Percentiles rank a stretch among this genome's conserved stretches.
Conservation (phyloP, 345 rosid species). For the Gossypium stocksii region DNA sequence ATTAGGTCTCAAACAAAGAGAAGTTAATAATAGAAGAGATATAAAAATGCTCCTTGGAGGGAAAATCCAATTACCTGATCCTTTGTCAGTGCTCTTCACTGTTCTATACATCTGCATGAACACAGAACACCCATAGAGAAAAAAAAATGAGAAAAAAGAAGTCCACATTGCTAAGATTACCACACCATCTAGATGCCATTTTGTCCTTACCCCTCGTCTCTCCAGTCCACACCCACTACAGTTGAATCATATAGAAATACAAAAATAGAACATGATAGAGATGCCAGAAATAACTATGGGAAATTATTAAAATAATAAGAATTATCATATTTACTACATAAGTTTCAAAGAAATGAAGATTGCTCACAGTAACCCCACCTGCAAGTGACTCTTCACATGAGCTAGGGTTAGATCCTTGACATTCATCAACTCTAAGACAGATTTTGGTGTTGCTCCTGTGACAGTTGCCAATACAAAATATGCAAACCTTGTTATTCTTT, state of each 20-base stretch:
- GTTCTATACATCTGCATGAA: slow-evolving; percentile 99
- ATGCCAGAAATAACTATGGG: slow-evolving; percentile 16
- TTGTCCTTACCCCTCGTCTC: slow-evolving; percentile 44
- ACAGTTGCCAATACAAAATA: background rate
- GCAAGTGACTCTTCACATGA: slow-evolving; percentile 99
- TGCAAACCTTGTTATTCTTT: background rate
- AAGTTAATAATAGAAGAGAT: slow-evolving; percentile 15
- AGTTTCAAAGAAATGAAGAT: slow-evolving; percentile 22
- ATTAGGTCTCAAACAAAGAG: slow-evolving; percentile 15
- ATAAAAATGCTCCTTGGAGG: slow-evolving; percentile 7
- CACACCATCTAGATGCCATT: slow-evolving; percentile 36
- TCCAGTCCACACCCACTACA: slow-evolving; percentile 25
- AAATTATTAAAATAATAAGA: slow-evolving; percentile 14
- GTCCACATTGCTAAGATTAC: slow-evolving; percentile 35
- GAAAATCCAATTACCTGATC: slow-evolving; percentile 49
- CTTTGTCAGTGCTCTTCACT: slow-evolving; percentile 92
- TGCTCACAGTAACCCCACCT: slow-evolving; percentile 45
- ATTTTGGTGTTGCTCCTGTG: slow-evolving; percentile 95
- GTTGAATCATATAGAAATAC: slow-evolving; percentile 20
- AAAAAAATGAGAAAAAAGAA: slow-evolving; percentile 13
- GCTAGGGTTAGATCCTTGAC: slow-evolving; percentile 99
- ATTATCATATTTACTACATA: background rate
- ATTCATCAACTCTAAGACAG: slow-evolving; percentile 97
- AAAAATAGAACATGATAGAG: slow-evolving; percentile 25
- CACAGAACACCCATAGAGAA: slow-evolving; percentile 21